phyloP scores from a whole-genome alignment of 1,139 yeast species.

The Blastobotrys indianensis region DNA sequence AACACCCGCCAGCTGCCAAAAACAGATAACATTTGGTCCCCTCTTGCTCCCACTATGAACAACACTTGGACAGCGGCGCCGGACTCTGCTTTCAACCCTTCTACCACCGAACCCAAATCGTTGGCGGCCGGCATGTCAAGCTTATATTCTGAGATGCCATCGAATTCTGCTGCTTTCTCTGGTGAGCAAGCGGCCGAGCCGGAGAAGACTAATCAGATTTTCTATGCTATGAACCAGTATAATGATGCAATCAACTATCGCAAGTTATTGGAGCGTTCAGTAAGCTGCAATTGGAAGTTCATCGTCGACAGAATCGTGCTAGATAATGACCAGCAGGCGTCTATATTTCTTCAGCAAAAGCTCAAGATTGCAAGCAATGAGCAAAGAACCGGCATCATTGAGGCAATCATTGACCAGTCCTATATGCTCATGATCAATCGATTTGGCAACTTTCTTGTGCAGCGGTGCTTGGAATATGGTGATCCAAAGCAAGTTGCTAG shows the following conservation, averaged over 20 bases:
- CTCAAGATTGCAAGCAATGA: conserved; percentile 32
- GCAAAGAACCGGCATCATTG: conserved; percentile 33
- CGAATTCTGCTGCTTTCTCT: background rate
- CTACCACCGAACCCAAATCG: too few species aligned
- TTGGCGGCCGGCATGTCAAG: too few species aligned
- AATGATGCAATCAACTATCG: conserved; percentile 29
- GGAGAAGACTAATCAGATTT: conserved; percentile 3
- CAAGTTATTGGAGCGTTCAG: conserved; percentile 26
- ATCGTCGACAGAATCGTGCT: conserved; percentile 35
- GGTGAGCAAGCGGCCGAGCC: background rate
- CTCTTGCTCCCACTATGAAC: too few species aligned
- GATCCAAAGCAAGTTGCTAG: conserved; percentile 30
- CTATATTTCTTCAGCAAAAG: conserved; percentile 39
- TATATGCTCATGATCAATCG: conserved; percentile 36
- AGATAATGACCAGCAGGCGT: conserved; percentile 39
- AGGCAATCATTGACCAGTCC: conserved; percentile 32
- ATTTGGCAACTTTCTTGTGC: conserved; percentile 41
- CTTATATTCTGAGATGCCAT: too few species aligned
- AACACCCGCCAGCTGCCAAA: too few species aligned
- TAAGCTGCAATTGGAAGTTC: conserved; percentile 29
- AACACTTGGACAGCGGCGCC: too few species aligned
- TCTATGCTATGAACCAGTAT: conserved; percentile 21
- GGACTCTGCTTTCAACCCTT: too few species aligned
- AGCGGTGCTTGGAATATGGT: conserved; percentile 39
- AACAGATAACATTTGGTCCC: too few species aligned